Evolutionary conservation across 129 eudicot species (phyloP).

Genomic region (Chrysanthemum seticuspe): DNA sequence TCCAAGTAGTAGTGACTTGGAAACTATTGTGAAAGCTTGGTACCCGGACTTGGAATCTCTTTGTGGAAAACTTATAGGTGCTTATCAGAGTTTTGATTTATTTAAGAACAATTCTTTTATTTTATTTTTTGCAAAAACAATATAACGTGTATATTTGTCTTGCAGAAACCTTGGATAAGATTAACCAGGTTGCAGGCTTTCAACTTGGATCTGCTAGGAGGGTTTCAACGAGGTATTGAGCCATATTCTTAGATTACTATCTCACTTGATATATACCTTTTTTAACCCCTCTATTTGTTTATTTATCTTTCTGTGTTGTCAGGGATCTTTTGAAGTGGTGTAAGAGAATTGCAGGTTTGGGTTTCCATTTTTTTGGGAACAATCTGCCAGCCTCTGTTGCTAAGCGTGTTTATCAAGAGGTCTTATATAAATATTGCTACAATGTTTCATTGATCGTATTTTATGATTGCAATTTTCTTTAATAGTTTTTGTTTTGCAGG

Average conservation of each 20-base stretch:
- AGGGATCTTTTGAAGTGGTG: conserved; percentile 97
- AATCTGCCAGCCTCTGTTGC: conserved; percentile 38
- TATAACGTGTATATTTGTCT: not conserved
- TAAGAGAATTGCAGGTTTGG: conserved; percentile 71
- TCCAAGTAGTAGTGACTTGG: conserved; percentile 54
- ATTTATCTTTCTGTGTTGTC: conserved; percentile 21
- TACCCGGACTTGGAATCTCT: conserved; percentile 72
- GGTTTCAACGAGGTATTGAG: conserved; percentile 72
- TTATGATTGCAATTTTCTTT: conserved; percentile 12
- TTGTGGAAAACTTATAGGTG: conserved; percentile 73
- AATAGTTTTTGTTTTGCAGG: conserved; percentile 46
- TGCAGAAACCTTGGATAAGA: conserved; percentile 79
- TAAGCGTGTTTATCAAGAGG: conserved; percentile 67
- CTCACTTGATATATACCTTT: not conserved
- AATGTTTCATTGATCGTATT: not conserved
- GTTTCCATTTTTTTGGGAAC: conserved; percentile 40
- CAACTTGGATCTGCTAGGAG: conserved; percentile 57
- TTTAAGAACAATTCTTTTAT: not conserved
- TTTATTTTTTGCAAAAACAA: not conserved
- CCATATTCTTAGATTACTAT: conserved; percentile 1
- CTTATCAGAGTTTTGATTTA: not conserved
- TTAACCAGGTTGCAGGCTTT: conserved; percentile 52
- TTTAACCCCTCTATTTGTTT: not conserved
- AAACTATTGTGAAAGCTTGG: conserved; percentile 60
- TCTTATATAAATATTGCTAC: conserved; percentile 18